Evolutionary conservation across 768 basidiomycete genomes (phyloP), one percentile per base, ranked within the genome.

Genomic region (Tulasnella sp.): DNA sequence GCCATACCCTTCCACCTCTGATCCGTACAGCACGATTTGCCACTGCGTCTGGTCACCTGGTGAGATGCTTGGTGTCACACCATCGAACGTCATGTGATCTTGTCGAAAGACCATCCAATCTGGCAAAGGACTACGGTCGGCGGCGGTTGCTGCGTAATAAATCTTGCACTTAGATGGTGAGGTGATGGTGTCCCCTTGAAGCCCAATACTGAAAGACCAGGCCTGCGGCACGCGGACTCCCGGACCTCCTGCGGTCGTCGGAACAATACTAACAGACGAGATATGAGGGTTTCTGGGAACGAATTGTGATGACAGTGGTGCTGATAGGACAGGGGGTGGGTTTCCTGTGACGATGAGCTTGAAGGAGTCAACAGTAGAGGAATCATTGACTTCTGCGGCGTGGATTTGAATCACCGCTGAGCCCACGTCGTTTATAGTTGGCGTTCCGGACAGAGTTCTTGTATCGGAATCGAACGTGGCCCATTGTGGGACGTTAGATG

Each of bases 161-260:
- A 88, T 65, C 26, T 72, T 72, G 26, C 42, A 34, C 11, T 64
- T 63, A 17, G 60, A 56, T 2, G 67, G 64, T 29, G 78, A 73
- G 1, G 68, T 61, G 69, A 83, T 85, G 1, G 87, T 92, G 34
- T 78, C 73, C 61, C 79, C 74, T 52, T 82, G 72, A 65, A 96
- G 81, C 13, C 93, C 94, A 60, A 97, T 78, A 66, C 88, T 90
- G 73, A 95, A 97, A 0, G 88, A 88, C 91, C 92, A 95, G 47
- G 74, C 70, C 5, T 80, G 80, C 1, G 90, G 91, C 9, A 95
- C 80, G 52, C 91, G 76, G 58, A 96, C 68, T 19, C 44, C 56
- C 29, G 56, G 56, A 21, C 72, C 70, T 2, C 71, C 71, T 56
- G 68, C 34, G 68, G 38, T 66, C 51, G 77, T 74, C 56, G 84